A percentile compares a stretch with the other conserved stretches of the same genome.
Evolutionary conservation across 2,329 filamentous ascomycete species (phyloP).

Genomic region (Karstenula rhodostoma): DNA sequence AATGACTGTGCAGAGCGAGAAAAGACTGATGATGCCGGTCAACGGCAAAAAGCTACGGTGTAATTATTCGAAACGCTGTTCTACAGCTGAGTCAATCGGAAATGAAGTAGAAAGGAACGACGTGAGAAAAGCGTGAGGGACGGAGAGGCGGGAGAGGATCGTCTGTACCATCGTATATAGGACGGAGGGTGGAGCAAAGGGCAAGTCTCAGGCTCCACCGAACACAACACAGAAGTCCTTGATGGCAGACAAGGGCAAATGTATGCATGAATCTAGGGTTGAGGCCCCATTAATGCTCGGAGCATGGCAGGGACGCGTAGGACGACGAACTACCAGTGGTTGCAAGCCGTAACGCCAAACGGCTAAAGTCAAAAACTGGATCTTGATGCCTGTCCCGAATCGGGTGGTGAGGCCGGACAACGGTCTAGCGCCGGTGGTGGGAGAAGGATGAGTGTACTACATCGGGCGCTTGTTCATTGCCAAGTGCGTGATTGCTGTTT

Average conservation of each 20-base stretch:
- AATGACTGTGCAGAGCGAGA: not conserved
- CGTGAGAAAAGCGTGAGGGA: slow-evolving; percentile 19
- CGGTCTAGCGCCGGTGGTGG: slow-evolving; percentile 28
- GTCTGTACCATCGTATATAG: slow-evolving; percentile 4
- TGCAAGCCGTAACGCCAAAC: slow-evolving; percentile 21
- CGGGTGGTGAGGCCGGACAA: slow-evolving; percentile 24
- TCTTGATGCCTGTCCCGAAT: slow-evolving; percentile 23
- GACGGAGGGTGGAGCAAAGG: slow-evolving; percentile 7
- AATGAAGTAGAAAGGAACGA: slow-evolving; percentile 30
- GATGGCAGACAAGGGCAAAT: not conserved
- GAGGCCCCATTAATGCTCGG: not conserved
- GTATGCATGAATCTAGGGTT: slow-evolving; percentile 8
- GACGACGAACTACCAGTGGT: slow-evolving; percentile 2
- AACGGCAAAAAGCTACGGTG: slow-evolving; percentile 30
- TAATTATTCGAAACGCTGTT: slow-evolving; percentile 29
- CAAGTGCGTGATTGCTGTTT: slow-evolving; percentile 35
- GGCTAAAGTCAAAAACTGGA: slow-evolving; percentile 23
- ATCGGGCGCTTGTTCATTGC: slow-evolving; percentile 14
- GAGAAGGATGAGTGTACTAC: slow-evolving; percentile 28
- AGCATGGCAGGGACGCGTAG: not conserved
- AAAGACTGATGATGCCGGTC: slow-evolving; percentile 27
- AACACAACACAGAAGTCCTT: not conserved
- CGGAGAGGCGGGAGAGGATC: slow-evolving; percentile 12
- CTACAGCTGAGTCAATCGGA: slow-evolving; percentile 26
- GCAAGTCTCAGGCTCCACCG: slow-evolving; percentile 9